These are phyloP conservation scores for Phytomonas francai DNA, from an alignment of 208 protist genomes.

Conservation along the genomic window DNA sequence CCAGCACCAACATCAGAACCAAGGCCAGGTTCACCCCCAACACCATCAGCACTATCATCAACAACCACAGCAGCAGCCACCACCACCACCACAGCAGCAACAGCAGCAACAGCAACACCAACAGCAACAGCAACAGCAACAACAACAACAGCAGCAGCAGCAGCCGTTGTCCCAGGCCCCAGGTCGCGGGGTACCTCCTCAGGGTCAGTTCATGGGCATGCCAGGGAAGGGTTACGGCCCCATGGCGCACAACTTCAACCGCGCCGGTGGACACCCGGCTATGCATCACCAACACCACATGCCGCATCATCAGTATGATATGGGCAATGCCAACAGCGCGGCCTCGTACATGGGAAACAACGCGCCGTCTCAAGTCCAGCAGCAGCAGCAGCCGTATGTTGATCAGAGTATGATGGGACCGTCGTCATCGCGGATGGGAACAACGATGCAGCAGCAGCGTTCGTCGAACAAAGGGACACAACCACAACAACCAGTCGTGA, in stretches of 20 bases:
- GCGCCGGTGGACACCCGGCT: not conserved
- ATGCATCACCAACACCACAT: slow-evolving; percentile 24
- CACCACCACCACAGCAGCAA: not conserved
- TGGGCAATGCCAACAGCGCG: slow-evolving; percentile 13
- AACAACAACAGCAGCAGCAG: slow-evolving; percentile 9
- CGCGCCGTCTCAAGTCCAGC: slow-evolving; percentile 21
- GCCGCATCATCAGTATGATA: slow-evolving; percentile 16
- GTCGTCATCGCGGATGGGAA: slow-evolving; percentile 15
- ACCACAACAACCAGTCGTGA: slow-evolving; percentile 28
- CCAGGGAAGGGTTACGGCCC: not conserved
- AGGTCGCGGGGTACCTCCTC: not conserved
- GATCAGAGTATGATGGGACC: slow-evolving; percentile 16
- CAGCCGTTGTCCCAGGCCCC: slow-evolving; percentile 10
- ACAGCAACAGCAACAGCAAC: slow-evolving; percentile 6
- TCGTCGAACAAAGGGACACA: slow-evolving; percentile 22
- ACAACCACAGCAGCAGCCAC: slow-evolving; percentile 6
- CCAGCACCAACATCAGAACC: slow-evolving; percentile 19
- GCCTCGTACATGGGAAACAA: slow-evolving; percentile 12
- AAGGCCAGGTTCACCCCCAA: slow-evolving; percentile 2
- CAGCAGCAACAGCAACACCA: slow-evolving; percentile 8
- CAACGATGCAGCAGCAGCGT: slow-evolving; percentile 16
- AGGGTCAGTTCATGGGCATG: not conserved
- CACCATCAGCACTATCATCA: slow-evolving; percentile 7
- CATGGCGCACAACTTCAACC: slow-evolving; percentile 9
- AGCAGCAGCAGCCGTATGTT: slow-evolving; percentile 34